Conservation (phyloP, 306 rosid genomes). For the Castanea mollissima region DNA sequence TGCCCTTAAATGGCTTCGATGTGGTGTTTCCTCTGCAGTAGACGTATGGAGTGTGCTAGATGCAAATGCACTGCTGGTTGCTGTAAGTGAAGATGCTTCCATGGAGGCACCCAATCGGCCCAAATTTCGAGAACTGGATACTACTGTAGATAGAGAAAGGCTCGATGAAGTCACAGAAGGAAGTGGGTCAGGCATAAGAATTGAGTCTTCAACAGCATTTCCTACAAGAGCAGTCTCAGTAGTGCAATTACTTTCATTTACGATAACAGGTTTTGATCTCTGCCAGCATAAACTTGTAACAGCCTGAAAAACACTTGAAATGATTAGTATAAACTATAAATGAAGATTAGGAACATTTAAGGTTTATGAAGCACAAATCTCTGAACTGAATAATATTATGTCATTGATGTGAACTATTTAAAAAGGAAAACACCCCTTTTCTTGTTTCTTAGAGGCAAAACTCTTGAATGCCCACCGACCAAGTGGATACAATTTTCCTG, state of each 20-base stretch:
- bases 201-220: conserved; percentile 85
- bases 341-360: conserved; percentile 16
- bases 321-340: conserved; percentile 19
- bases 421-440: not conserved
- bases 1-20: conserved; percentile 69
- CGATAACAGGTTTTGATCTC: conserved; percentile 88
- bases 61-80: conserved; percentile 49
- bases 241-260: conserved; percentile 74
- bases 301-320: conserved; percentile 62
- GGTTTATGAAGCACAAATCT: not conserved
- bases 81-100: conserved; percentile 50
- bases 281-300: conserved; percentile 98
- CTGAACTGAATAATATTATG: not conserved
- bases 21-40: conserved; percentile 76
- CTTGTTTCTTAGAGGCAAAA: not conserved
- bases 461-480: not conserved
- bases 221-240: conserved; percentile 86
- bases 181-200: conserved; percentile 98
- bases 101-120: conserved; percentile 56
- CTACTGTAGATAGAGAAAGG: conserved; percentile 49
- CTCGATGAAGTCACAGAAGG: conserved; percentile 78
- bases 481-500: not conserved
- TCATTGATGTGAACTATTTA: not conserved
- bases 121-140: conserved; percentile 63
- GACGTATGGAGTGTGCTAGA: conserved; percentile 49